These are phyloP conservation scores for Ogataea hybrid DNA, from an alignment of 1,139 yeast species.

Conservation along the genomic window DNA sequence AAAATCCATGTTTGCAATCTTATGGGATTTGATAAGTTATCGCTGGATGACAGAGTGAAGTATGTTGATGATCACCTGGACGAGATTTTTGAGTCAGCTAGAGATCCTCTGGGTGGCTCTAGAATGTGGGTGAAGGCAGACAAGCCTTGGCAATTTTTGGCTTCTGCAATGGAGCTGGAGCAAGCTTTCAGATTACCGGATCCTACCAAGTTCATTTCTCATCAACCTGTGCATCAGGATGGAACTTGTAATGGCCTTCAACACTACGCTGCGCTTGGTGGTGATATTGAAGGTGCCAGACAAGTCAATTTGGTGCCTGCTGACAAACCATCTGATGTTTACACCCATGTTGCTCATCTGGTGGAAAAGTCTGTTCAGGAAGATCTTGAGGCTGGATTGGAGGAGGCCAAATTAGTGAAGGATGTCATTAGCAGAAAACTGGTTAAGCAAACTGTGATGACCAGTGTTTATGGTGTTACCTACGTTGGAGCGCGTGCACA, in stretches of 20 bases:
- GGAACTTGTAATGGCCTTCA: conserved; percentile 98
- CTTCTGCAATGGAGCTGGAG: conserved; percentile 77
- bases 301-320: conserved; percentile 87
- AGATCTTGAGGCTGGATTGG: conserved; percentile 49
- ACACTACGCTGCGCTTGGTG: conserved; percentile 97
- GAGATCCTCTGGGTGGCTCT: conserved; percentile 55
- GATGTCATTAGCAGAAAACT: conserved; percentile 79
- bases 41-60: conserved; percentile 69
- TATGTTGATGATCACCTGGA: conserved; percentile 71
- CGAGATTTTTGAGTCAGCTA: conserved; percentile 63
- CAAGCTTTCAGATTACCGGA: conserved; percentile 70
- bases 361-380: conserved; percentile 59
- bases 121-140: conserved; percentile 89
- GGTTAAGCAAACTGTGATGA: conserved; percentile 97
- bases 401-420: conserved; percentile 49
- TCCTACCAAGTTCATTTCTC: conserved; percentile 73
- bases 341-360: conserved; percentile 74
- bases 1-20: conserved; percentile 88
- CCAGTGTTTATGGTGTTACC: conserved; percentile 97
- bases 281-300: conserved; percentile 90
- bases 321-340: conserved; percentile 89
- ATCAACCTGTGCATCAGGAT: conserved; percentile 93
- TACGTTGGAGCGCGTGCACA: conserved; percentile 91
- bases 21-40: conserved; percentile 82
- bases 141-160: conserved; percentile 93